Evolutionary conservation across 805 yeast species (phyloP), one percentile per base, ranked within the genome.

Genomic region (Ogataea corticis): DNA sequence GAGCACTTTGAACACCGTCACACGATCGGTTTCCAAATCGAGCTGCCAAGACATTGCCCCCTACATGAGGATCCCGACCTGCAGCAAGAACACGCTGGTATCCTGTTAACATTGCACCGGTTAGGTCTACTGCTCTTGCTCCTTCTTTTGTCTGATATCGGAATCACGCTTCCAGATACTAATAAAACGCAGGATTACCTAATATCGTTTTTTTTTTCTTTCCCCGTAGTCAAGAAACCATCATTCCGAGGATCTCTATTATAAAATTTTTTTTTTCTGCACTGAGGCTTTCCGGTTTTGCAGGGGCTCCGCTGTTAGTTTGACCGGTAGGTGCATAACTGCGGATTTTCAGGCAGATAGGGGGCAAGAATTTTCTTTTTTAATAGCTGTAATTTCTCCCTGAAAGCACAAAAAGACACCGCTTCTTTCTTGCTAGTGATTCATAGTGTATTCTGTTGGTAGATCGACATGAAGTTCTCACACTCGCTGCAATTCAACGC

Each of bases 401-500:
- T 5, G 25, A 9, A 21, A 9, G 25, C 9, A 21, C 9, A 21
- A 21, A 21, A 21, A 21, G 9, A 21, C 5, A 21, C 25, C 25
- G 25, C 9, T 21, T 5, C 9, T 21, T 9, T 21, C 9, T 21
- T 21, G 25, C 25, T 21, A 21, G 25, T 21, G 25, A 21, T 21
- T 21, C 13, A 17, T 18, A 14, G 12, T 32, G 18, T n/a, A 10
- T 17, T 32, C 34, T 29, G 9, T 27, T 33, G 14, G 4, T 2
- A 12, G 17, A 14, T 31, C 11, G 32, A 29, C 27, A 75, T 75
- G 80, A 75, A 75, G 64, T 75, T 75, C 51, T 68, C 75, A 25
- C 78, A 74, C 47, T 73, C 79, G 27, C 61, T 75, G 42, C 73
- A 73, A 57, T 72, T 75, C 51, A 75, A 75, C 51, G 73, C 76